Conservation (phyloP, 2,329 filamentous ascomycete genomes). For the Gyromitra esculenta region DNA sequence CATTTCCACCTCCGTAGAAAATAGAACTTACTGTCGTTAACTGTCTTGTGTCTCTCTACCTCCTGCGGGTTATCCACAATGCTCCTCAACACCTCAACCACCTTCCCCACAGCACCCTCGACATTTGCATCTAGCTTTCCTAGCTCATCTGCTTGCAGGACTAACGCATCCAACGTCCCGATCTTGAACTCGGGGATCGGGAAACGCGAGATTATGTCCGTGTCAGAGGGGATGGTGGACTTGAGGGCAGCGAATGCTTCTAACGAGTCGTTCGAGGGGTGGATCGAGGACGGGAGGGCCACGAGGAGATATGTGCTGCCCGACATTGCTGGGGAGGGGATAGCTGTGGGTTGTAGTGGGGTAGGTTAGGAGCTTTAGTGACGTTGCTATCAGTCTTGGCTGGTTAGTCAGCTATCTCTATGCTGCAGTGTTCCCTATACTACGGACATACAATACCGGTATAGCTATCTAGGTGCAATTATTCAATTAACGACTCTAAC, state of each 20-base stretch:
- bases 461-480: neutral
- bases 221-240: constrained; percentile 76
- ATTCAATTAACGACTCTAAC: neutral
- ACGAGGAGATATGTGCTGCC: constrained; percentile 79
- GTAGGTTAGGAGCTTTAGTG: constrained; percentile 16
- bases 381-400: constrained; percentile 29
- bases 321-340: constrained; percentile 32
- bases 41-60: constrained; percentile 84
- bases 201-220: constrained; percentile 80
- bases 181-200: constrained; percentile 95
- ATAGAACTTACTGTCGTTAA: constrained; percentile 81
- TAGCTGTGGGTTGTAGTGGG: constrained; percentile 3
- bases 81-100: constrained; percentile 82
- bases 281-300: constrained; percentile 87
- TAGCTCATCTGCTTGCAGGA: constrained; percentile 95
- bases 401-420: constrained; percentile 12
- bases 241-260: constrained; percentile 81
- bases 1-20: constrained; percentile 30
- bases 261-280: constrained; percentile 79
- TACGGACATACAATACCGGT: neutral
- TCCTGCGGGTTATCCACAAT: constrained; percentile 82
- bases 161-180: constrained; percentile 90
- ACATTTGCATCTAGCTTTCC: constrained; percentile 84
- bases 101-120: constrained; percentile 84
- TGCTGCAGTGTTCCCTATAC: neutral